Conservation (phyloP, 306 rosid species). For the Castanea mollissima region DNA sequence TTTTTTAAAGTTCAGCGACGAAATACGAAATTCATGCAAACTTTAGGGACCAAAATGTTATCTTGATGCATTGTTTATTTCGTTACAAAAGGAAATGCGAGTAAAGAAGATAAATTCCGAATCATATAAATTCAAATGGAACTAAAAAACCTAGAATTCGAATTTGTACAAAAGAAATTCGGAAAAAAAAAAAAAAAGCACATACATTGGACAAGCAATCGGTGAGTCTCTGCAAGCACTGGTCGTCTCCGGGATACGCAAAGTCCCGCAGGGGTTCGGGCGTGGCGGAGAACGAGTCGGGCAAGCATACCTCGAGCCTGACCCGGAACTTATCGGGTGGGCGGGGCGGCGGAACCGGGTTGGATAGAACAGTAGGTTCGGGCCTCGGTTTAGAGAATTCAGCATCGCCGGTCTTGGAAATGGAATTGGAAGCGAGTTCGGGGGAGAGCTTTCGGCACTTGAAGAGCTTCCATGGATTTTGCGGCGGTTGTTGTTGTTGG, state of each 20-base stretch:
- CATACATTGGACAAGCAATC: slow-evolving; percentile 50
- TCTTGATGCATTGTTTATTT: no score
- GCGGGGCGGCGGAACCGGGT: slow-evolving; percentile 2
- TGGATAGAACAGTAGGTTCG: not conserved
- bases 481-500: slow-evolving; percentile 12
- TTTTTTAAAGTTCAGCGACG: no score
- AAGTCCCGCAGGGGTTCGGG: slow-evolving; percentile 38
- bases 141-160: no score
- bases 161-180: not conserved
- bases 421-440: slow-evolving; percentile 13
- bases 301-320: slow-evolving; percentile 72
- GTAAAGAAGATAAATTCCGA: no score
- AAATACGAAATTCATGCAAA: no score
- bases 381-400: no score
- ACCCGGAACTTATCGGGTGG: slow-evolving; percentile 44
- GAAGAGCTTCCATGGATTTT: slow-evolving; percentile 57
- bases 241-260: slow-evolving; percentile 45
- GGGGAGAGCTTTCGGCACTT: slow-evolving; percentile 64
- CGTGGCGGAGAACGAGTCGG: slow-evolving; percentile 63
- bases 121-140: no score
- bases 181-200: not conserved
- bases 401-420: not conserved
- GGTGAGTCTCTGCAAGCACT: slow-evolving; percentile 40
- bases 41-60: no score
- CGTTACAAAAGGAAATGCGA: no score